These are phyloP conservation scores for Phialophora verrucosa DNA, from an alignment of 2,329 filamentous ascomycete species.

Conservation along the genomic window DNA sequence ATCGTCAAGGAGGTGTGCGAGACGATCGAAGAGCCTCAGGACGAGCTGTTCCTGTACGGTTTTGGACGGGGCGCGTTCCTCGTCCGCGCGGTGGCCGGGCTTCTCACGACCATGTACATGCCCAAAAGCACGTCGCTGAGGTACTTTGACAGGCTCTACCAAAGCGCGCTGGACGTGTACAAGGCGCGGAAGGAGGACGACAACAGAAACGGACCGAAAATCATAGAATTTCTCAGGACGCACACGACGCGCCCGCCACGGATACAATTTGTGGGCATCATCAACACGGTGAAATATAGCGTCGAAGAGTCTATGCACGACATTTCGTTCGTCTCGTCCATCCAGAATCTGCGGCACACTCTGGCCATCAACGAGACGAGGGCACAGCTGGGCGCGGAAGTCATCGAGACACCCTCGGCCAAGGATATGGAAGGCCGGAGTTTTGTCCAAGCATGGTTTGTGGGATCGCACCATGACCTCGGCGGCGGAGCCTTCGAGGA, in stretches of 20 bases:
- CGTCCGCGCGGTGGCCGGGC: conserved; percentile 48
- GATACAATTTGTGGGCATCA: conserved; percentile 48
- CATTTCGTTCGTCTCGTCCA: conserved; percentile 45
- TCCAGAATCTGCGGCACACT: conserved; percentile 47
- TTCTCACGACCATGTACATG: conserved; percentile 46
- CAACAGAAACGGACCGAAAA: conserved; percentile 32
- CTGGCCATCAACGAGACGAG: conserved; percentile 50
- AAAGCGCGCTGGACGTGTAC: conserved; percentile 39
- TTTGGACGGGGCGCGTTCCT: conserved; percentile 51
- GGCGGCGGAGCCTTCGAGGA: conserved; percentile 47
- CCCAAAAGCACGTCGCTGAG: conserved; percentile 37
- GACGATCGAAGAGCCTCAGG: conserved; percentile 36
- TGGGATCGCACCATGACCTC: conserved; percentile 48
- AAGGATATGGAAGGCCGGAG: conserved; percentile 38
- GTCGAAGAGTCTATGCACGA: conserved; percentile 41
- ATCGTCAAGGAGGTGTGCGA: conserved; percentile 33
- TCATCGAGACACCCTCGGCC: conserved; percentile 34
- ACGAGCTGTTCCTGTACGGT: conserved; percentile 52
- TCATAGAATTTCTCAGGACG: conserved; percentile 32
- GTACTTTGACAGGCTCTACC: conserved; percentile 42
- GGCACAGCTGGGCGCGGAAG: conserved; percentile 41
- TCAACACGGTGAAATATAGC: conserved; percentile 47
- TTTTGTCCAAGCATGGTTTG: conserved; percentile 50
- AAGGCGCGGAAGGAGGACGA: conserved; percentile 36
- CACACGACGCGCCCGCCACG: conserved; percentile 40